Conservation (phyloP, 192 early-diverging fungal species). For the Pecoramyces ruminantium region DNA sequence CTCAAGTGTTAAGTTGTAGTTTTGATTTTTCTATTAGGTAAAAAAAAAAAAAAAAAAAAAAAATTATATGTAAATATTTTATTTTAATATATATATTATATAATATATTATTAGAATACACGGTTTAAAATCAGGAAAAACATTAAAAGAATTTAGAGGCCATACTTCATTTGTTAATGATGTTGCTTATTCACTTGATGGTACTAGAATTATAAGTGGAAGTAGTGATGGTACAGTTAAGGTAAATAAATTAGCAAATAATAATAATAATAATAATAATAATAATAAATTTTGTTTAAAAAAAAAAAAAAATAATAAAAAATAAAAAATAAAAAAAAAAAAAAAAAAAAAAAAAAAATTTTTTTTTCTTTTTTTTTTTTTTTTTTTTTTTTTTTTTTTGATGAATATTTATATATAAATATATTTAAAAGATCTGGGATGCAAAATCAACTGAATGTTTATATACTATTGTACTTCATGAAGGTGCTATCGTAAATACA, state of each 20-base stretch:
- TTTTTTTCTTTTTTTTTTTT: too few species aligned
- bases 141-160: constrained; percentile 81
- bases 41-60: neutral
- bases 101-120: neutral
- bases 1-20: constrained; percentile 50
- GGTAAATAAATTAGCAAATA: constrained; percentile 16
- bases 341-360: too few species aligned
- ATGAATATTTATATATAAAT: constrained; percentile 4
- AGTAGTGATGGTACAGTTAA: constrained; percentile 76
- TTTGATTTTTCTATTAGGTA: constrained; percentile 63
- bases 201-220: constrained; percentile 50
- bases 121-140: constrained; percentile 41
- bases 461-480: constrained; percentile 39
- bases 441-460: constrained; percentile 49
- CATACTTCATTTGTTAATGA: constrained; percentile 80
- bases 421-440: constrained; percentile 70
- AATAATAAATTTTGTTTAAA: too few species aligned
- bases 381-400: too few species aligned
- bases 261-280: too few species aligned
- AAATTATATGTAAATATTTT: too few species aligned
- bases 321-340: too few species aligned
- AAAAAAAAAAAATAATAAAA: too few species aligned
- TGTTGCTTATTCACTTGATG: constrained; percentile 54
- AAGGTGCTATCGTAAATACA: constrained; percentile 28
- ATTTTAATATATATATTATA: too few species aligned